Evolutionary conservation across 345 rosid genomes (phyloP).

Genomic region (Raphanus sativus): DNA sequence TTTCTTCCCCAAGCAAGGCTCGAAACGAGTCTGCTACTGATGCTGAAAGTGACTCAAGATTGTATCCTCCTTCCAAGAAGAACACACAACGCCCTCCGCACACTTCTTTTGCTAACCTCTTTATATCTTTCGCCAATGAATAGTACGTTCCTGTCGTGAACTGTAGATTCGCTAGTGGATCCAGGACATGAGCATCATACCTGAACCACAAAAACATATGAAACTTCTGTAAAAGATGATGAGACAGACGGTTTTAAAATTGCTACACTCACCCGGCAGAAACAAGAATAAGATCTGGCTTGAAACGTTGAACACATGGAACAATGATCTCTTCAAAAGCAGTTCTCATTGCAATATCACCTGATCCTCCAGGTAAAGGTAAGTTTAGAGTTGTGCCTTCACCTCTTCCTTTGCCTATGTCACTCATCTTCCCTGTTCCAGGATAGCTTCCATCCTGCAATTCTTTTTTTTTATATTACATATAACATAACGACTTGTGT

Average conservation of each 20-base stretch:
- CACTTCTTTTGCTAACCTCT: constrained; percentile 75
- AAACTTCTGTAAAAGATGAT: not conserved
- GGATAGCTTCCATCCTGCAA: constrained; percentile 91
- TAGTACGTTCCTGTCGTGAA: constrained; percentile 86
- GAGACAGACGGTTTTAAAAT: not conserved
- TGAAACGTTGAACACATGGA: constrained; percentile 84
- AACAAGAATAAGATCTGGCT: constrained; percentile 88
- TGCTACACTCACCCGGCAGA: constrained; percentile 75
- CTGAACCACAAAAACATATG: constrained; percentile 35
- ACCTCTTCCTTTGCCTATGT: constrained; percentile 76
- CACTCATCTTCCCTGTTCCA: constrained; percentile 78
- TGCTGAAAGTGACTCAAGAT: constrained; percentile 78
- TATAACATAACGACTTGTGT: not conserved
- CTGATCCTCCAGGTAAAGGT: constrained; percentile 96
- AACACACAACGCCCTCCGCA: constrained; percentile 88
- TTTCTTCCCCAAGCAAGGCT: constrained; percentile 78
- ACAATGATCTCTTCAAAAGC: constrained; percentile 84
- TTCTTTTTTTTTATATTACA: not conserved
- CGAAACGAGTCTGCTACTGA: constrained; percentile 85
- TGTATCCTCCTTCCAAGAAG: constrained; percentile 95
- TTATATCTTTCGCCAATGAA: constrained; percentile 67
- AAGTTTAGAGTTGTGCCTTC: constrained; percentile 87
- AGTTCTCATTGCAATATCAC: constrained; percentile 80
- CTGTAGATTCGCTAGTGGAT: constrained; percentile 81
- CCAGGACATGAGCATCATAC: constrained; percentile 88